Evolutionary conservation across 2,329 filamentous ascomycete species (phyloP).

Genomic region (Bertia moriformis): DNA sequence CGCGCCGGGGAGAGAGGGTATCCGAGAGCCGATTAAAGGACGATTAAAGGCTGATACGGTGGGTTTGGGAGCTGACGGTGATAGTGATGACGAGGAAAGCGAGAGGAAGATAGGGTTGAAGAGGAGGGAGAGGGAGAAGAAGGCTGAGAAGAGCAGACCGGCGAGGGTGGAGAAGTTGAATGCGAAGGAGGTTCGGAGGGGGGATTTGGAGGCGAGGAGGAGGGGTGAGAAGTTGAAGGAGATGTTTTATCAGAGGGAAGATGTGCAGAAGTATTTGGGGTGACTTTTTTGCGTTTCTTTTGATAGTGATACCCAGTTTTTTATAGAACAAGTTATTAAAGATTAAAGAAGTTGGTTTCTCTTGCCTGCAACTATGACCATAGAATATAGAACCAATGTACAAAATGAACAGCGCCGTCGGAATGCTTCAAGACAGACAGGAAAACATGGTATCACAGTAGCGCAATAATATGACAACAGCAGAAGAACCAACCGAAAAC

Average conservation of each 20-base stretch:
- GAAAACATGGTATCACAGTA: conserved; percentile 1
- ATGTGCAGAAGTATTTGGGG: conserved; percentile 39
- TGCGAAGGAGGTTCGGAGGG: conserved; percentile 32
- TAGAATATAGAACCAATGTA: too few species aligned
- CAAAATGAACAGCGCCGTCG: too few species aligned
- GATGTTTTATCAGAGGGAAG: conserved; percentile 38
- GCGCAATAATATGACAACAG: background rate
- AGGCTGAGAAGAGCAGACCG: conserved; percentile 7
- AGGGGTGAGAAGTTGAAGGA: conserved; percentile 29
- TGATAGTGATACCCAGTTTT: too few species aligned
- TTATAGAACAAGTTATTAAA: too few species aligned
- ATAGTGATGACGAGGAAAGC: too few species aligned
- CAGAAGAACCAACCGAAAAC: background rate
- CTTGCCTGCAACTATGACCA: too few species aligned
- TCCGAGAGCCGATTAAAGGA: conserved; percentile 35
- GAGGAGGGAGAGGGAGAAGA: conserved; percentile 6
- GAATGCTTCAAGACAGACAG: background rate
- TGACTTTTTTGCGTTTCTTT: background rate
- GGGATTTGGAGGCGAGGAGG: conserved; percentile 26
- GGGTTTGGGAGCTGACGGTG: conserved; percentile 30
- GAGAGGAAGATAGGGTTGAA: conserved; percentile 12
- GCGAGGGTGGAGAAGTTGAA: conserved; percentile 23
- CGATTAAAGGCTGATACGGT: conserved; percentile 36
- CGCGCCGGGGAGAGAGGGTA: conserved; percentile 29
- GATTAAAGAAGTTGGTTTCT: too few species aligned